Base-by-base conservation (phyloP, 2,329 filamentous ascomycete species). In the Fulvia fulva region DNA sequence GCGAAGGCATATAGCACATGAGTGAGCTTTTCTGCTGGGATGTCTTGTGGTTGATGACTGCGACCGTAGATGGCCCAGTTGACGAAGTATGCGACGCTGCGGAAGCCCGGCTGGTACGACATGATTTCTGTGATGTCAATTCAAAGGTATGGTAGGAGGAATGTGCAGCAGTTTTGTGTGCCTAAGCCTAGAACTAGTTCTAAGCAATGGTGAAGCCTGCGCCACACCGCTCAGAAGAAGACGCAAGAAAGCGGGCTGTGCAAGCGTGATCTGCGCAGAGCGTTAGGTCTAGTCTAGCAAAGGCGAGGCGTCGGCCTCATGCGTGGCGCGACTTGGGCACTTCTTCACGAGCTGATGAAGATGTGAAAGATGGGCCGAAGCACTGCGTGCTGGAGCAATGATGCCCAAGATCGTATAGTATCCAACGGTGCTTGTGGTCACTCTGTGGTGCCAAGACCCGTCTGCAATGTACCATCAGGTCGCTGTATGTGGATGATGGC, bases 1-100 rank as follows among this genome's bases (percentile, higher is more conserved):
- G 90, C 93, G 75, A 97, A 97, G 16, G 92, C 82, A 68, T 97
- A 97, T 16, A 97, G 84, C 4, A 97, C 76, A 70, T 97, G 93
- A 0, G 92, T 97, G 44, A 97, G 83, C 56, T 90, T 88, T 55
- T 91, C 83, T 3, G 82, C 85, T 0, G 90, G 89, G 5, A 97
- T 82, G 70, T 96, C 86, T 70, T 95, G 88, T 0, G 92, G 91
- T n/a, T 86, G 83, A 71, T 94, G 88, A 68, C 93, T 88, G 56
- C 67, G 75, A 72, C 75, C 75, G 74, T 68, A 68, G 53, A 71
- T 72, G 3, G 66, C 70, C 70, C 70, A 72, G 30, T 72, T 70
- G 51, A 71, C 69, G 43, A 66, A 72, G 58, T 72, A 72, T n/a
- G 69, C 70, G 37, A 71, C 67, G 30, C 62, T 66, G 43, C 70